Conservation (phyloP, 2,329 filamentous ascomycete genomes). For the Thielaviopsis euricoi region DNA sequence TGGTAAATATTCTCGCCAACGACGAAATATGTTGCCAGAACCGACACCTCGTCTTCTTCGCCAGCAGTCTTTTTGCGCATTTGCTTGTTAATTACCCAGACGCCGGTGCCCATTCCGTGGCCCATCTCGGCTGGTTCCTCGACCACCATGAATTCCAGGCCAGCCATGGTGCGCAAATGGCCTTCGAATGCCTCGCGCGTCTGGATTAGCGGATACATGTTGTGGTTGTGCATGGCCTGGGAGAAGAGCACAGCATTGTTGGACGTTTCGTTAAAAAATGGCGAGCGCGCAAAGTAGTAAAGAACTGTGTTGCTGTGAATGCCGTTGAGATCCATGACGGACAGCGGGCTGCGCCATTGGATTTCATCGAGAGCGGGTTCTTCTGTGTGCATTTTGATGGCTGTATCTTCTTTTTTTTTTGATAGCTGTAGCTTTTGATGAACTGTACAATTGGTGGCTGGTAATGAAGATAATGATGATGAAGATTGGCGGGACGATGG, state of each 20-base stretch:
- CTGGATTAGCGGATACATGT: constrained; percentile 38
- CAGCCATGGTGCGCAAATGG: constrained; percentile 46
- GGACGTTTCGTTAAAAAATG: constrained; percentile 51
- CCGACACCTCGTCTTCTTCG: constrained; percentile 40
- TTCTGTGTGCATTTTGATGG: constrained; percentile 25
- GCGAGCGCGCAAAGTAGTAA: constrained; percentile 51
- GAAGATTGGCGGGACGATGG: not conserved
- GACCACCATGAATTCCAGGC: constrained; percentile 49
- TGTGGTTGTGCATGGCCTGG: constrained; percentile 44
- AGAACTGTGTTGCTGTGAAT: constrained; percentile 50
- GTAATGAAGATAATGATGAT: too few relatives aligned
- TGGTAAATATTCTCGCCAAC: constrained; percentile 51
- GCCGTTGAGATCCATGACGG: constrained; percentile 34
- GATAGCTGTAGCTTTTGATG: too few relatives aligned
- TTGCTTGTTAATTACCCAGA: constrained; percentile 57
- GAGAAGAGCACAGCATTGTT: constrained; percentile 48
- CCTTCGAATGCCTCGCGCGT: constrained; percentile 48
- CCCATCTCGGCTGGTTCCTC: constrained; percentile 47
- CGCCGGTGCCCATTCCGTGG: constrained; percentile 47
- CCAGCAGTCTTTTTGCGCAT: constrained; percentile 39
- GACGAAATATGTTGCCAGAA: constrained; percentile 46
- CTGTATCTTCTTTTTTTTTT: too few relatives aligned
- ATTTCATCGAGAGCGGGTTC: constrained; percentile 48
- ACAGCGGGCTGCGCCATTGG: constrained; percentile 41
- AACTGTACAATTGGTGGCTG: too few relatives aligned